Evolutionary conservation across 306 rosid species (phyloP), one percentile per base, ranked within the genome.

Genomic region (Castanopsis chinensis): DNA sequence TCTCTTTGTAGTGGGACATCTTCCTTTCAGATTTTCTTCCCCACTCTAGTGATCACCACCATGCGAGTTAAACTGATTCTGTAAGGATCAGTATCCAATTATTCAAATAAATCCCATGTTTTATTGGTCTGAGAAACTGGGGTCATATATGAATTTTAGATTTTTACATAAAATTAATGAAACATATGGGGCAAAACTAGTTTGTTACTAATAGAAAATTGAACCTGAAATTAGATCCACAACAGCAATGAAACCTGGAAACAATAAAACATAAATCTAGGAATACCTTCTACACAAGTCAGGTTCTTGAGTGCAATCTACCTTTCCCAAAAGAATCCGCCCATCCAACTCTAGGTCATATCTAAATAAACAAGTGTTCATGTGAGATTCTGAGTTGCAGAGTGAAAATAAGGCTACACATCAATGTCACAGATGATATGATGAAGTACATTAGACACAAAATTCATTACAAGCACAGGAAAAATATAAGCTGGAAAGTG

Each of bases 281-380:
- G 18, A 51, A 60, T 91, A 95, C 99, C 95, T 93, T 87, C 83
- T 87, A 86, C 99, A 95, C 82, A 95, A 86, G 78, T 95, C 97
- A 73, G 59, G 84, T 69, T 92, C 96, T 75, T 57, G 52, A 18
- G 98, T 95, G 91, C 99, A 95, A 86, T 95, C 98, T 53, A 95
- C 96, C 82, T 90, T 92, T 2, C 77, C 94, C 86, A 93, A 41
- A 82, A 95, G 75, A 76, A 95, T 90, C 45, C 99, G 94, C 55
- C 99, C 97, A 85, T 95, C 99, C 35, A 89, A 57, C 81, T 95
- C 99, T 49, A 96, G 99, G 73, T 95, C 98, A 80, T 91, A 95
- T 82, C 99, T 95, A 87, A 80, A 75, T 69, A 81, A 67, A 81
- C 33, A 85, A 77, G 58, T 53, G 76, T 61, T 28, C 57, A 76